Evolutionary conservation across 2,329 filamentous ascomycete species (phyloP).

Genomic region (Fusarium acutatum): DNA sequence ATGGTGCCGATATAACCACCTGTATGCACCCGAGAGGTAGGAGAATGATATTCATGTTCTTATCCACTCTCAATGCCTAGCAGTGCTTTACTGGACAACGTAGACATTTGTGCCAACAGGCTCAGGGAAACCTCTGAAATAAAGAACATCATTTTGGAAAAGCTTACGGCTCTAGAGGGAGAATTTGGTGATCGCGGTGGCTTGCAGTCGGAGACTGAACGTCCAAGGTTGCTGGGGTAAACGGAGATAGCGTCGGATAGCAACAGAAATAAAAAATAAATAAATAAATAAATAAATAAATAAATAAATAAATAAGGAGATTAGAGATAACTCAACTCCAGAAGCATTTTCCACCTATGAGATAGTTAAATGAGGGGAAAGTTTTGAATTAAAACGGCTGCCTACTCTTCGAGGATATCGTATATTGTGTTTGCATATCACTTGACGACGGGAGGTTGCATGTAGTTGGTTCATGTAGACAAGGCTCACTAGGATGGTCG

Average conservation of each 20-base stretch:
- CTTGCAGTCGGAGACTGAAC: neutral
- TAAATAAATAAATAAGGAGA: neutral
- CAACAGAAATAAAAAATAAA: too few species aligned
- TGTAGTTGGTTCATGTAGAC: neutral
- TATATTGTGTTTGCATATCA: neutral
- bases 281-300: too few species aligned
- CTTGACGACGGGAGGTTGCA: neutral
- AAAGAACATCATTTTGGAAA: neutral
- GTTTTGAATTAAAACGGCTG: neutral
- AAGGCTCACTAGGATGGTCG: neutral
- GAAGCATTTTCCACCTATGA: neutral
- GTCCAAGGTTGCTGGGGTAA: neutral
- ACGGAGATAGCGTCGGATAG: neutral
- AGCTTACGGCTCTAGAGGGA: neutral
- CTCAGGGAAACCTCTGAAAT: rapidly evolving
- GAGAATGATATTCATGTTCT: neutral
- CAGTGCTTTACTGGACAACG: neutral
- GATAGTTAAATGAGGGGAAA: neutral
- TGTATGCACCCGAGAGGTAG: neutral
- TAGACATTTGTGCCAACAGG: neutral
- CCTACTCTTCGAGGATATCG: neutral
- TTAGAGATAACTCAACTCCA: neutral
- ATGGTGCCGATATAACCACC: neutral
- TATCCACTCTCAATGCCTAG: neutral
- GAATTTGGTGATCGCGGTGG: neutral